Conservation (phyloP, 192 early-diverging fungal species). For the Backusella australiensis region DNA sequence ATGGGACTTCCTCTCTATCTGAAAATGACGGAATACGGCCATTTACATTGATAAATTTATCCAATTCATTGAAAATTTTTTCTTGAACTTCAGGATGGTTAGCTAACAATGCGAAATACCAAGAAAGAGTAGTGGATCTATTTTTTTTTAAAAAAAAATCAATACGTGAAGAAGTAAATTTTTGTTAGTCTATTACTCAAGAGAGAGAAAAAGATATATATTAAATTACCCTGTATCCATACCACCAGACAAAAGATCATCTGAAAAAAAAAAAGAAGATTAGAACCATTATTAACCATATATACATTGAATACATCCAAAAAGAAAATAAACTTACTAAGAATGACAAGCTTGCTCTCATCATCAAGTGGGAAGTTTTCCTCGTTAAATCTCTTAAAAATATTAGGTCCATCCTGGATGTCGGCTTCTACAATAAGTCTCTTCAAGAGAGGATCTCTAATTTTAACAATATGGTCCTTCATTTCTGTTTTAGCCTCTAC, state of each 20-base stretch:
- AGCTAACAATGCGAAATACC: constrained; percentile 8
- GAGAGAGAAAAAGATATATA: background rate
- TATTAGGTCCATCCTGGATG: background rate
- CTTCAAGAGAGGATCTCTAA: background rate
- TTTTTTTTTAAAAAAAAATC: background rate
- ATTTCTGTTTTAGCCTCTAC: background rate
- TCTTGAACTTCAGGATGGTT: constrained; percentile 26
- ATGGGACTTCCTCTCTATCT: constrained; percentile 12
- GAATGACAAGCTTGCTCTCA: background rate
- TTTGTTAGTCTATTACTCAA: background rate
- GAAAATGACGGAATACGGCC: background rate
- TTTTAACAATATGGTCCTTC: background rate
- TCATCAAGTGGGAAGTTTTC: background rate
- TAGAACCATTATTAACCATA: no score
- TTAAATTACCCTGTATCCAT: constrained; percentile 9
- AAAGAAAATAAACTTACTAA: background rate
- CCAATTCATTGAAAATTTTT: constrained; percentile 9
- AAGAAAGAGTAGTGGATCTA: constrained; percentile 14
- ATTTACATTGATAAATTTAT: background rate
- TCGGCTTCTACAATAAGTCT: background rate
- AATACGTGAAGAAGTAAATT: background rate
- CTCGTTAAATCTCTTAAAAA: background rate
- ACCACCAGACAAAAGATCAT: constrained; percentile 5
- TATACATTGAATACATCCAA: background rate
- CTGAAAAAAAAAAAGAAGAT: constrained; percentile 2